A percentile compares a stretch with the other conserved stretches of the same genome.
phyloP scores from a whole-genome alignment of 352 stramenopile genomes.

The Phytophthora agathidicida region DNA sequence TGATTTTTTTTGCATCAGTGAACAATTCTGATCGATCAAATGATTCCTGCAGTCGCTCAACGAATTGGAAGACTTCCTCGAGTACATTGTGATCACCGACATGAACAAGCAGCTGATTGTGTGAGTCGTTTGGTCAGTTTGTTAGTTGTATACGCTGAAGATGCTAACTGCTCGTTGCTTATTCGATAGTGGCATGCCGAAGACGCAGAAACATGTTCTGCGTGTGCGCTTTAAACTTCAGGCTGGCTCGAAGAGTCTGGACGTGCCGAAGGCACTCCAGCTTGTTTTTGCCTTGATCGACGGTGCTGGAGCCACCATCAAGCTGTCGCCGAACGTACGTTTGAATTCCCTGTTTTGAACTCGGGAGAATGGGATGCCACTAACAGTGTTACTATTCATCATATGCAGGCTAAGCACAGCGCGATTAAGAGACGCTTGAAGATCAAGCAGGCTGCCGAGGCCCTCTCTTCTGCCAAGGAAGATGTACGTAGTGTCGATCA shows the following conservation, averaged over 20 bases:
- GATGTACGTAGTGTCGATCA: constrained; percentile 26
- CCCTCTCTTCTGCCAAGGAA: constrained; percentile 31
- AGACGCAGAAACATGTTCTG: constrained; percentile 64
- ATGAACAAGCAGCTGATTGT: constrained; percentile 68
- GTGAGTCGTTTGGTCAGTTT: no score
- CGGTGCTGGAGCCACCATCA: constrained; percentile 70
- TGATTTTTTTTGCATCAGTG: background rate
- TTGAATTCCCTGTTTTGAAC: background rate
- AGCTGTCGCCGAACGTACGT: constrained; percentile 76
- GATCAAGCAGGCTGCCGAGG: constrained; percentile 57
- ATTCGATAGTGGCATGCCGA: constrained; percentile 63
- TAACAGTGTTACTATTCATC: constrained; percentile 3
- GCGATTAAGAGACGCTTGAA: constrained; percentile 80
- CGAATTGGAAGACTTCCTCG: constrained; percentile 70
- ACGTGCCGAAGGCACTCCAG: constrained; percentile 49
- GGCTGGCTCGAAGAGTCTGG: constrained; percentile 66
- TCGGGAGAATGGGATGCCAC: background rate
- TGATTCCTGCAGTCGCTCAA: constrained; percentile 50
- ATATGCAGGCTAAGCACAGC: constrained; percentile 64
- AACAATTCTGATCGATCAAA: background rate
- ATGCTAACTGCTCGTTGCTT: background rate
- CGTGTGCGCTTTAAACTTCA: constrained; percentile 68
- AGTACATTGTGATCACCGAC: constrained; percentile 82
- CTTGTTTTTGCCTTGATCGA: constrained; percentile 67
- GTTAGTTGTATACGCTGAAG: no score